These are phyloP conservation scores for Tricholoma bakamatsutake DNA, from an alignment of 768 basidiomycete species.

Conservation along the genomic window DNA sequence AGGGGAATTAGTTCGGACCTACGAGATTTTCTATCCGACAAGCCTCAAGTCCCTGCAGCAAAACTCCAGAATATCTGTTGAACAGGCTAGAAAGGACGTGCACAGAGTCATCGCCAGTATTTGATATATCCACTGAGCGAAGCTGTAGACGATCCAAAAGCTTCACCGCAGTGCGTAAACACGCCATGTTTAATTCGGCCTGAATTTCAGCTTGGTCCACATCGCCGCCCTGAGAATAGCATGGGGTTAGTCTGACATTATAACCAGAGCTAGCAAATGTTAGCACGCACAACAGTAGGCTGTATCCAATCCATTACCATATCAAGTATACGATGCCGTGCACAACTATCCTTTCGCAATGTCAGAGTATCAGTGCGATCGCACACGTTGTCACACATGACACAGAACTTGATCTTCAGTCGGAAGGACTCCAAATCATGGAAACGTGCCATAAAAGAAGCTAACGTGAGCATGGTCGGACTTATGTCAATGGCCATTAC, in stretches of 20 bases:
- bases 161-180: slow-evolving; percentile 68
- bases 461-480: slow-evolving; percentile 51
- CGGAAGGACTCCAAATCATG: slow-evolving; percentile 47
- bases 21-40: slow-evolving; percentile 45
- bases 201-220: slow-evolving; percentile 33
- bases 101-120: slow-evolving; percentile 55
- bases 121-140: slow-evolving; percentile 43
- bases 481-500: slow-evolving; percentile 59
- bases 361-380: slow-evolving; percentile 54
- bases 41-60: slow-evolving; percentile 56
- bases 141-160: slow-evolving; percentile 73
- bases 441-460: slow-evolving; percentile 61
- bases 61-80: slow-evolving; percentile 64
- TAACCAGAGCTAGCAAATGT: not conserved
- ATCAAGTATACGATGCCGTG: slow-evolving; percentile 70
- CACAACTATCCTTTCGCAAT: slow-evolving; percentile 59
- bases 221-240: slow-evolving; percentile 26
- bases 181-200: slow-evolving; percentile 67
- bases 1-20: slow-evolving; percentile 8
- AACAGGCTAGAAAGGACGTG: slow-evolving; percentile 76
- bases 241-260: not conserved
- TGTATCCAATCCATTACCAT: slow-evolving; percentile 77
- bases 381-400: slow-evolving; percentile 63
- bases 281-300: slow-evolving; percentile 38
- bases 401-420: slow-evolving; percentile 71